A percentile compares a stretch with the other conserved stretches of the same genome.
Conservation (phyloP, 1,284 basidiomycete genomes). For the Athelia sp. region DNA sequence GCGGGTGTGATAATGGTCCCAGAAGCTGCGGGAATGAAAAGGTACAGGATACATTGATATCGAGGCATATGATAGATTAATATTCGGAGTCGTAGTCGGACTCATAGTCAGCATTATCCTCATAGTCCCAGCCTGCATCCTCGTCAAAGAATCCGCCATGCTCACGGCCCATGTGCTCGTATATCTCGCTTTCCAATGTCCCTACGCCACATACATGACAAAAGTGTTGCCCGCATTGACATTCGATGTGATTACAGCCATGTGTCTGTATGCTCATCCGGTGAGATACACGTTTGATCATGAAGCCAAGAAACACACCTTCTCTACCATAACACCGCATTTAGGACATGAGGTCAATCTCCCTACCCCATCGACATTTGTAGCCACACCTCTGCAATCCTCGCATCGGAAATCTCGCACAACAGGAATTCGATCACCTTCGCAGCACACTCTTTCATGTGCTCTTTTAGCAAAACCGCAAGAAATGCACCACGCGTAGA, state of each 20-base stretch:
- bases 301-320: neutral
- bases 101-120: neutral
- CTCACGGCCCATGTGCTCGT: slow-evolving; percentile 10
- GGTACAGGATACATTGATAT: too few relatives aligned
- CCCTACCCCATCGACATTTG: neutral
- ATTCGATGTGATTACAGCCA: slow-evolving; percentile 21
- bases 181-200: slow-evolving; percentile 5
- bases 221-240: slow-evolving; percentile 16
- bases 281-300: neutral
- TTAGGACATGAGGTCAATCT: neutral
- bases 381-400: slow-evolving; percentile 8
- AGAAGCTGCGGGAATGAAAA: too few relatives aligned
- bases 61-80: too few relatives aligned
- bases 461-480: slow-evolving; percentile 18
- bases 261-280: slow-evolving; percentile 5
- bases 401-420: slow-evolving; percentile 11
- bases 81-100: neutral
- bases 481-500: slow-evolving; percentile 21
- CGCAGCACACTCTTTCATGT: slow-evolving; percentile 15
- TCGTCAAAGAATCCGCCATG: slow-evolving; percentile 9
- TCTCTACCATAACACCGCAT: neutral
- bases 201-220: slow-evolving; percentile 15
- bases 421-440: slow-evolving; percentile 7
- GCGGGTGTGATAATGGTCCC: too few relatives aligned
- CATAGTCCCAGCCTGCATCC: neutral